A percentile compares a stretch with the other conserved stretches of the same genome.
phyloP scores from a whole-genome alignment of 23 red algal genomes.

The Gracilaria gracilis region DNA sequence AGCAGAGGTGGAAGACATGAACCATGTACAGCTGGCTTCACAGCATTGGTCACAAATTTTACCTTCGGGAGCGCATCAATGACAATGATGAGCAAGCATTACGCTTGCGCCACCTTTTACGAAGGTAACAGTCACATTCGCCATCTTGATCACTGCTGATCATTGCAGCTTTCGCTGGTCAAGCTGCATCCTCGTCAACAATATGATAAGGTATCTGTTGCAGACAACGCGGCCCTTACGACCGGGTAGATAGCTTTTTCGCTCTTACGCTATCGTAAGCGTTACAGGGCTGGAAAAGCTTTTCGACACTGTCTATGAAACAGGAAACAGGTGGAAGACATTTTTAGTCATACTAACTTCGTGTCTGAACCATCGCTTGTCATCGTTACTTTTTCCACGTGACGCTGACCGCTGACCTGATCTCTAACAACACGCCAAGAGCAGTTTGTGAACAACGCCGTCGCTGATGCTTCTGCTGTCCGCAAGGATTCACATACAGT shows the following conservation, averaged over 20 bases:
- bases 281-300: too few species aligned
- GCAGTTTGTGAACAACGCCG: not conserved
- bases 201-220: too few species aligned
- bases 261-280: too few species aligned
- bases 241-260: too few species aligned
- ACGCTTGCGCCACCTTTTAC: too few species aligned
- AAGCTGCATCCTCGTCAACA: not conserved
- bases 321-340: too few species aligned
- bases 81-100: not conserved
- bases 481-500: not conserved
- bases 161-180: too few species aligned
- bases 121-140: too few species aligned
- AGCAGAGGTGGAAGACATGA: slow-evolving; percentile 12
- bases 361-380: not conserved
- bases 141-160: too few species aligned
- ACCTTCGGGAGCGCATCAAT: not conserved
- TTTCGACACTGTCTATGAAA: too few species aligned
- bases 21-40: slow-evolving; percentile 46
- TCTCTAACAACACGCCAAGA: not conserved
- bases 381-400: not conserved
- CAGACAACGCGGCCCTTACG: too few species aligned
- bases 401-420: not conserved
- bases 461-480: not conserved
- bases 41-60: slow-evolving; percentile 49
- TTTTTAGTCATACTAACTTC: too few species aligned